Evolutionary conservation across 139 green algal genomes (phyloP), one percentile per base, ranked within the genome.

Genomic region (Chlamydomonas sp.): DNA sequence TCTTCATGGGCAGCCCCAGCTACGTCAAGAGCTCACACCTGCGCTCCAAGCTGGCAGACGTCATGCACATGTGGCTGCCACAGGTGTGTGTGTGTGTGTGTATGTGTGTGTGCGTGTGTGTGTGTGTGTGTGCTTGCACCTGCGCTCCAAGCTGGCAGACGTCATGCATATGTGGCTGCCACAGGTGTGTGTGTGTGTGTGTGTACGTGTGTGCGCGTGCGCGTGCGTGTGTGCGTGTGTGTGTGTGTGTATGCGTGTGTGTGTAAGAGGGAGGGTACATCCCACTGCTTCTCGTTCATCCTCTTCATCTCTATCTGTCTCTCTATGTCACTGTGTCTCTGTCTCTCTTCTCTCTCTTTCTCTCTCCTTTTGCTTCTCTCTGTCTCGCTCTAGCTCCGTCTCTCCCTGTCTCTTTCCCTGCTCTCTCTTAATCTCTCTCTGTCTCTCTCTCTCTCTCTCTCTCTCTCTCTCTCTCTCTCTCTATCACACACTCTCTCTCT

Each of bases 21-120:
- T 72, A 71, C 49, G 58, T 81, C n/a, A 60, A 64, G 59, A 28
- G 43, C 26, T 48, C 8, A 28, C 36, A 70, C 35, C 63, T 72
- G n/a, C n/a, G n/a, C n/a, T n/a, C n/a, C 28, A 91, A 91, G 78
- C 85, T 97, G 74, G 80, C 86, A 13, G 90, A 97, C 74, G 85
- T 92, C 30, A 50, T 89, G 50, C 77, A 87, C 65, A 36, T 74
- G 34, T 84, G 75, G 76, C 50, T 87, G 49, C 83, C 83, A 5
- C 50, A 77, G 59, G 59, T 54, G 58, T 33, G 67, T 3, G 2
- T 20, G 37, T 39, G 20, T n/a, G 54, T 24, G 6, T 63, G 43
- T 16, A 16, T 54, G 16, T 13, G 43, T 13, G 13, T 54, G 43
- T n/a, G 43, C 48, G 48, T 34, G 5, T 48, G 48, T 31, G 65